Conservation (phyloP, 1,139 yeast genomes). For the Suhomyces choctaworum region DNA sequence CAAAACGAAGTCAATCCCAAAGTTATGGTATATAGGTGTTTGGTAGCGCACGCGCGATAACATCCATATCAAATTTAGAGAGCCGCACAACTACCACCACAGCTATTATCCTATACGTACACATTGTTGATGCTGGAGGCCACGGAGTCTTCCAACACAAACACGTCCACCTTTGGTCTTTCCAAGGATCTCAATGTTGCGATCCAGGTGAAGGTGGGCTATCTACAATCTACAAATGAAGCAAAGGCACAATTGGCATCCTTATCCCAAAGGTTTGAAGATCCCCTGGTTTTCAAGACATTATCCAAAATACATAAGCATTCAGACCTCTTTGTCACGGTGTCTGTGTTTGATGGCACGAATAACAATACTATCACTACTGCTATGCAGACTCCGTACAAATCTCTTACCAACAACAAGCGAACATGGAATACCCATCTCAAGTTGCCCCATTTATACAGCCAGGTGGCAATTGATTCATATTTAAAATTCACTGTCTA, state of each 20-base stretch:
- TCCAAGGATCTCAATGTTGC: conserved; percentile 71
- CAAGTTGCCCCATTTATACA: conserved; percentile 66
- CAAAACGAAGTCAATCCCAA: too few species aligned
- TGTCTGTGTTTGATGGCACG: conserved; percentile 55
- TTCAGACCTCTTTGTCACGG: conserved; percentile 65
- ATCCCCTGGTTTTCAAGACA: conserved; percentile 53
- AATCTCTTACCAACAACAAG: conserved; percentile 51
- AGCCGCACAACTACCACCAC: too few species aligned
- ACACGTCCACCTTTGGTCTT: conserved; percentile 61
- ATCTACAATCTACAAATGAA: conserved; percentile 15
- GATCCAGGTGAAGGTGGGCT: conserved; percentile 31
- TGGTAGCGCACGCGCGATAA: too few species aligned
- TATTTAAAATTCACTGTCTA: conserved; percentile 62
- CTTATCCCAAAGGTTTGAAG: conserved; percentile 51
- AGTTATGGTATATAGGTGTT: too few species aligned
- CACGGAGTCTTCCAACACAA: conserved; percentile 11
- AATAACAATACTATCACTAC: conserved; percentile 64
- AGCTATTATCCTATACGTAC: too few species aligned
- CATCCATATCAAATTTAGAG: too few species aligned
- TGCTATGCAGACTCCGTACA: conserved; percentile 68
- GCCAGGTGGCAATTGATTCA: conserved; percentile 65
- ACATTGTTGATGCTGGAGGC: conserved; percentile 4
- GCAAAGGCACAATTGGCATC: conserved; percentile 15
- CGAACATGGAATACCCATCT: conserved; percentile 59
- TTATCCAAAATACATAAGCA: conserved; percentile 51